These are phyloP conservation scores for Berberis vulgaris DNA, from an alignment of 164 flowering plant species.

Conservation along the genomic window DNA sequence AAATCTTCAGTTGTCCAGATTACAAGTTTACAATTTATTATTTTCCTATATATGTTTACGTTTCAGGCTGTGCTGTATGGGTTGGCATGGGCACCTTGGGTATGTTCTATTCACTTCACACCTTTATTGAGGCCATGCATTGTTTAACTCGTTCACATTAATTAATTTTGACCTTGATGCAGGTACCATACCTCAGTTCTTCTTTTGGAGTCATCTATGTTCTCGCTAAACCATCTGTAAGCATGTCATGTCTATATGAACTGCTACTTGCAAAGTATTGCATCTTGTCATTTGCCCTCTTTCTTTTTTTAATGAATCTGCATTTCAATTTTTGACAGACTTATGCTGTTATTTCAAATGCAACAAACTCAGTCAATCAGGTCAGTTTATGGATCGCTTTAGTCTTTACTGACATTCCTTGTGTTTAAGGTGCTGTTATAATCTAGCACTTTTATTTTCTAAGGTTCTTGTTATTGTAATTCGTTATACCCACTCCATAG, in stretches of 20 bases:
- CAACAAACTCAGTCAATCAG: constrained; percentile 61
- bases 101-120: constrained; percentile 21
- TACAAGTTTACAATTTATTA: neutral
- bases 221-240: constrained; percentile 79
- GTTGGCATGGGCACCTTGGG: constrained; percentile 93
- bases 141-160: neutral
- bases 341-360: constrained; percentile 74
- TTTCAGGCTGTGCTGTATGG: constrained; percentile 70
- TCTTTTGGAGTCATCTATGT: constrained; percentile 72
- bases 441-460: no score
- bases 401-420: neutral
- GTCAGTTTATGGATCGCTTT: constrained; percentile 19
- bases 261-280: neutral
- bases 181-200: constrained; percentile 86
- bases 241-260: constrained; percentile 10
- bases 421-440: no score
- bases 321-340: constrained; percentile 34
- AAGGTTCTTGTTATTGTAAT: no score
- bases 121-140: neutral
- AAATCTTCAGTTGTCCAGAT: neutral
- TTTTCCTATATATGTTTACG: neutral
- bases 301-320: constrained; percentile 3
- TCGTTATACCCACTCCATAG: no score
- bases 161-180: constrained; percentile 10
- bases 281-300: neutral